Evolutionary conservation across 176 grass and related monocot species (phyloP), one percentile per base, ranked within the genome.

Genomic region (Hyparrhenia diplandra): DNA sequence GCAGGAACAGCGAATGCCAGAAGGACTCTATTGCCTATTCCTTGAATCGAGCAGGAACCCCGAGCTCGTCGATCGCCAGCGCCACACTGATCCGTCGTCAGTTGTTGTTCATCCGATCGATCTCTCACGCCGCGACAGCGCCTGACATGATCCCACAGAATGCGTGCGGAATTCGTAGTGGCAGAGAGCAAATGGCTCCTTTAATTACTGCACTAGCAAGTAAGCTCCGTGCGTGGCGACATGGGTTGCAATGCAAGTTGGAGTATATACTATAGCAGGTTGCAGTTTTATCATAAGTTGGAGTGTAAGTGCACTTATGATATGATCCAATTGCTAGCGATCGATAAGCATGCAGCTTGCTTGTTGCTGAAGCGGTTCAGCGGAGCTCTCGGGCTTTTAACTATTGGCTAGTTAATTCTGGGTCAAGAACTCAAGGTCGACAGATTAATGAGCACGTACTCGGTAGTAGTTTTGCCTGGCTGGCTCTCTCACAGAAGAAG

Each of bases 61-160:
- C 47, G 51, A 64, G 55, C 47, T 30, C 67, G 17, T 35, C 23
- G 54, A n/a, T n/a, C n/a, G n/a, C 45, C 65, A 67, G 9, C n/a
- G 16, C 54, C 21, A 5, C 54, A n/a, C n/a, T n/a, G n/a, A n/a
- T 55, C 21, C 20, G 17, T 24, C 20, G 54, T 11, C 1, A 0
- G 52, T 8, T 10, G 52, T 24, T 58, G 54, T 58, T 58, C 54
- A 23, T 58, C 54, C 21, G 51, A 23, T 54, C 5, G 51, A 54
- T 54, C 51, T 14, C 51, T 5, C 13, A 30, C 52, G 52, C 40
- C 0, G 23, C 68, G 40, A 62, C 81, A 75, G 37, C 46, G 67
- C 67, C 82, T 64, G 82, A 85, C 87, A 89, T 71, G 63, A 89
- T 89, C 87, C 87, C 87, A 34, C 42, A 8, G 3, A 76, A 85